phyloP scores from a whole-genome alignment of 2,329 filamentous ascomycete genomes.

The Penicillium sp. region DNA sequence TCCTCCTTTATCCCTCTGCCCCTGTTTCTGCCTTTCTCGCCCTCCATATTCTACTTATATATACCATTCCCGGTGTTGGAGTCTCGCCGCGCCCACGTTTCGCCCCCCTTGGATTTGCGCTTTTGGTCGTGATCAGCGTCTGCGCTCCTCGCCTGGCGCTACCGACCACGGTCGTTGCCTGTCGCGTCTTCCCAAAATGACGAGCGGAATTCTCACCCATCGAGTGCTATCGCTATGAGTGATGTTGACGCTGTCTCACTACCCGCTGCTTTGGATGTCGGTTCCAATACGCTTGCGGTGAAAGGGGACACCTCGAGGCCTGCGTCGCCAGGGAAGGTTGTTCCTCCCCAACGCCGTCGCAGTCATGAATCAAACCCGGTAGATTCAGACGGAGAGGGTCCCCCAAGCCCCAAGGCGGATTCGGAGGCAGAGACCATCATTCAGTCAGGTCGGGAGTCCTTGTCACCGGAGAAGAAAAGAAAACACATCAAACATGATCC shows the following conservation, averaged over 20 bases:
- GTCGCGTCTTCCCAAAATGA: conserved; percentile 42
- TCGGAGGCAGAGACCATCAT: conserved; percentile 48
- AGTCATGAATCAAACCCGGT: conserved; percentile 21
- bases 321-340: conserved; percentile 20
- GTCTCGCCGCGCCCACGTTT: conserved; percentile 9
- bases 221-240: conserved; percentile 45
- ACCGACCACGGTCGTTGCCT: conserved; percentile 27
- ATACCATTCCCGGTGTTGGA: conserved; percentile 3
- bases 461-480: conserved; percentile 45
- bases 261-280: conserved; percentile 35
- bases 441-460: conserved; percentile 42
- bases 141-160: conserved; percentile 33
- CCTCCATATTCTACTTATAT: conserved; percentile 4
- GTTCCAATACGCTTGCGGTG: conserved; percentile 29
- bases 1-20: conserved; percentile 5
- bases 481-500: conserved; percentile 38
- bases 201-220: conserved; percentile 36
- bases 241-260: conserved; percentile 41
- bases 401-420: conserved; percentile 39
- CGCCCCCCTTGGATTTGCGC: conserved; percentile 7
- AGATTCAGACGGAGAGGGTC: conserved; percentile 30
- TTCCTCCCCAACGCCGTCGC: conserved; percentile 17
- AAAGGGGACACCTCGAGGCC: conserved; percentile 28
- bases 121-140: conserved; percentile 31
- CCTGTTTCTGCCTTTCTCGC: conserved; percentile 1